These are phyloP conservation scores for Phytopythium litorale DNA, from an alignment of 352 stramenopile species.

Conservation along the genomic window DNA sequence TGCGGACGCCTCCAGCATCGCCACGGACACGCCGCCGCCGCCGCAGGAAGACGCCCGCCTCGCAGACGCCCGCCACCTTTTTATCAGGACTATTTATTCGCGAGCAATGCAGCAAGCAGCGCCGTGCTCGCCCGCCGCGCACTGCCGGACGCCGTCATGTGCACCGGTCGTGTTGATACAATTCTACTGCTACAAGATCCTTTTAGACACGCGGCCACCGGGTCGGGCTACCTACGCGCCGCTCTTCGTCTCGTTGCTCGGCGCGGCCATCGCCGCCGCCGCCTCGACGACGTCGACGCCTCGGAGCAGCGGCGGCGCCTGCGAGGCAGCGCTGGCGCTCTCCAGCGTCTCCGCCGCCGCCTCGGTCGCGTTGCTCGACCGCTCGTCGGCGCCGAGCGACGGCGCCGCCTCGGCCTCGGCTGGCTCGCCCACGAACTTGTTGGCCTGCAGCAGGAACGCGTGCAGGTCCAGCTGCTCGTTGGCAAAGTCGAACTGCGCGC, in stretches of 20 bases:
- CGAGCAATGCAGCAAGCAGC: background rate
- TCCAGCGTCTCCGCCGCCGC: background rate
- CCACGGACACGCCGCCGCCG: background rate
- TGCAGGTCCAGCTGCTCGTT: slow-evolving; percentile 61
- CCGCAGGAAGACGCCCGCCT: background rate
- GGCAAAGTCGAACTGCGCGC: slow-evolving; percentile 44
- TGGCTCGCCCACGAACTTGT: slow-evolving; percentile 48
- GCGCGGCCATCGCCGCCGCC: background rate
- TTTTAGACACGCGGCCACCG: background rate
- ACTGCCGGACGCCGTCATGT: background rate
- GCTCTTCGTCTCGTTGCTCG: too few relatives aligned
- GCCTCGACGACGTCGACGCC: too few relatives aligned
- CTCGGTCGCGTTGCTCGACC: background rate
- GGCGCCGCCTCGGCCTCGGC: background rate
- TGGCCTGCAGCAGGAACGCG: slow-evolving; percentile 66
- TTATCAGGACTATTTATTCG: slow-evolving; percentile 3
- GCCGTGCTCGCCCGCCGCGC: too few relatives aligned
- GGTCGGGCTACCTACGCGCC: background rate
- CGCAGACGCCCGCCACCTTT: background rate
- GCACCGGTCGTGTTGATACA: background rate
- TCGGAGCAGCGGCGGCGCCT: background rate
- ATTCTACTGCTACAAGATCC: slow-evolving; percentile 1
- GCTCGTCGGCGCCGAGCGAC: background rate
- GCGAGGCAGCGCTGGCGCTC: background rate
- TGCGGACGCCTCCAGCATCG: background rate